Evolutionary conservation across 192 early-diverging fungal species (phyloP), one percentile per base, ranked within the genome.

Genomic region (Coemansia sp.): DNA sequence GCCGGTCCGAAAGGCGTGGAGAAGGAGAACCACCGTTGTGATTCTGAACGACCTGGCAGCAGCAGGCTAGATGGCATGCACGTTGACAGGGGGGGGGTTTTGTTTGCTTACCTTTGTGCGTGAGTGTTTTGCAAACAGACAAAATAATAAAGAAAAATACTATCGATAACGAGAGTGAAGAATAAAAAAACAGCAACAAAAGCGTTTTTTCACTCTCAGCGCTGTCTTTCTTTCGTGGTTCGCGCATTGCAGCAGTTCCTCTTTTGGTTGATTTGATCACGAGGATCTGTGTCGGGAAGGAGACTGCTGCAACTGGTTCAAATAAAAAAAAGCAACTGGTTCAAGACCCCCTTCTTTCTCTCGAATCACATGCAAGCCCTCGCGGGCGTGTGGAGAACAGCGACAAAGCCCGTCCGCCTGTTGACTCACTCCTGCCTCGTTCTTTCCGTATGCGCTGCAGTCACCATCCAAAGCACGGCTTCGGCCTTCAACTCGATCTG

Each of bases 201-300:
- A 29, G 29, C 17, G 29, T 36, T 57, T 36, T 57, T 57, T 57
- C 55, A 35, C 23, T 57, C 55, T 34, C 55, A 57, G 55, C 55
- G 35, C 53, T 22, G 25, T 17, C 45, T 48, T 48, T 48, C 45
- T 19, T 48, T 48, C 7, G 5, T 10, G 11, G 7, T 40, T 40
- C 38, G 5, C 9, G 11, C 38, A 11, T 29, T 29, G 29, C 29
- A 29, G 29, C 29, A 29, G 29, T 40, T 40, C 38, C 38, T 40
- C 11, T 2, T 40, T 3, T 29, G 29, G 29, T 40, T 40, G 38
- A 40, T 40, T 40, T 40, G 38, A 40, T 40, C 38, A 40, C 38
- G 11, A 40, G 38, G 5, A 11, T 7, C 38, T 3, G 29, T 3
- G 29, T 29, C 29, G 3, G 1, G 29, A 29, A 29, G 29, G 29